Evolutionary conservation across 345 rosid genomes (phyloP).

Genomic region (Citropsis articulata): DNA sequence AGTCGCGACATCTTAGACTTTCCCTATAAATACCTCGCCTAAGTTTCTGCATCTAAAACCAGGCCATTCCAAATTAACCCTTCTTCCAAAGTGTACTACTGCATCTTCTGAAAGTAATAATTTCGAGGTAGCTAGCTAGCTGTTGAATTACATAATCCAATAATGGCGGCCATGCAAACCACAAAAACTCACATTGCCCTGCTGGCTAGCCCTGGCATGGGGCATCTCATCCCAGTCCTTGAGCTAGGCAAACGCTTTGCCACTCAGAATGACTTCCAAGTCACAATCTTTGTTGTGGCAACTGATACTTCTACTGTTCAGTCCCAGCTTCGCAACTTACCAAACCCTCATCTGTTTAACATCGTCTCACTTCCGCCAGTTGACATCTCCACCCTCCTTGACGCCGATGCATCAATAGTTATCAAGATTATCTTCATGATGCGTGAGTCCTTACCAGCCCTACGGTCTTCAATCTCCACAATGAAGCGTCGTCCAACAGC

Average conservation of each 20-base stretch:
- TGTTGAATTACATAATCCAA: neutral
- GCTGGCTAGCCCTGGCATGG: conserved; percentile 50
- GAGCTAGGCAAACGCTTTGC: conserved; percentile 41
- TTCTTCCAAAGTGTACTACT: neutral
- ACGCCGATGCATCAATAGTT: neutral
- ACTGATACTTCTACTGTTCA: conserved; percentile 23
- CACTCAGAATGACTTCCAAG: conserved; percentile 24
- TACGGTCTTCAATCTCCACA: conserved; percentile 18
- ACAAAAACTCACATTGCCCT: conserved; percentile 30
- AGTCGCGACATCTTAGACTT: neutral
- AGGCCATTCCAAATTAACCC: neutral
- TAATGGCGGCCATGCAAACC: neutral
- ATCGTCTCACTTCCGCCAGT: conserved; percentile 24
- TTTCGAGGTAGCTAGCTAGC: neutral
- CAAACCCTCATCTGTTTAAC: conserved; percentile 6
- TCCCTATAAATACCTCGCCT: neutral
- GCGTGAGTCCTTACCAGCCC: conserved; percentile 14
- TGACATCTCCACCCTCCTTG: conserved; percentile 23
- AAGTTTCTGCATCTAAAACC: neutral
- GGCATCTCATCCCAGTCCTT: conserved; percentile 46
- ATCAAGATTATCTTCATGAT: conserved; percentile 9
- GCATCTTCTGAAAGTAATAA: too few relatives aligned
- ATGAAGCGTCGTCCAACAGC: conserved; percentile 24
- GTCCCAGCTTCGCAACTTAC: conserved; percentile 13
- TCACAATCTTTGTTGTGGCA: conserved; percentile 33